These are phyloP conservation scores for Thelephora terrestris DNA, from an alignment of 1,284 basidiomycete genomes.

Conservation along the genomic window DNA sequence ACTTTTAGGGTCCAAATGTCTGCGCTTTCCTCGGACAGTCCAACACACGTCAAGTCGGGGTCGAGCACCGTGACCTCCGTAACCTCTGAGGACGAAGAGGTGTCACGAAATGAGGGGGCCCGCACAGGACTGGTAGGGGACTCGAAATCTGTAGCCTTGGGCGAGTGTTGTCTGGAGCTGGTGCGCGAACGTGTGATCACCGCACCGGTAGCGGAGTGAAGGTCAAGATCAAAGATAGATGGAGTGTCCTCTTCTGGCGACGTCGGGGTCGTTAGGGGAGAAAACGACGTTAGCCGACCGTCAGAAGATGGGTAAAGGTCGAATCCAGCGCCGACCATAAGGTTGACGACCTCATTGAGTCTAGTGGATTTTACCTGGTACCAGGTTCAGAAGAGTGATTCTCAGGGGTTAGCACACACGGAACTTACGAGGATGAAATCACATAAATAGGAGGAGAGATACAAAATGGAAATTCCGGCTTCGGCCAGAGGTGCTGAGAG, in stretches of 20 bases:
- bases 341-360: constrained; percentile 48
- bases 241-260: constrained; percentile 24
- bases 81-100: constrained; percentile 19
- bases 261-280: constrained; percentile 23
- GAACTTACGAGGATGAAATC: constrained; percentile 70
- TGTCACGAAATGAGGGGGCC: constrained; percentile 12
- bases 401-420: background rate
- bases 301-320: constrained; percentile 54
- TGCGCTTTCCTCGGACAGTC: constrained; percentile 42
- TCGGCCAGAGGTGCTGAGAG: constrained; percentile 70
- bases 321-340: constrained; percentile 54
- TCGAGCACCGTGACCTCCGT: constrained; percentile 22
- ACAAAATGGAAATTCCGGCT: constrained; percentile 76
- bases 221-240: constrained; percentile 24
- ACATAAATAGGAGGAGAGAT: constrained; percentile 78
- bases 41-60: constrained; percentile 27
- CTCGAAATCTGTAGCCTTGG: constrained; percentile 4
- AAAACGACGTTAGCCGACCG: constrained; percentile 28
- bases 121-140: constrained; percentile 1
- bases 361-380: constrained; percentile 57
- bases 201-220: constrained; percentile 26
- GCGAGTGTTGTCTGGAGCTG: constrained; percentile 21
- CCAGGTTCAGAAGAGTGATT: constrained; percentile 2
- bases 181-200: constrained; percentile 36
- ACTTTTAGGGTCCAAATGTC: constrained; percentile 68